Evolutionary conservation across 371 early-diverging fungal species (phyloP), one percentile per base, ranked within the genome.

Genomic region (Circinella minor): DNA sequence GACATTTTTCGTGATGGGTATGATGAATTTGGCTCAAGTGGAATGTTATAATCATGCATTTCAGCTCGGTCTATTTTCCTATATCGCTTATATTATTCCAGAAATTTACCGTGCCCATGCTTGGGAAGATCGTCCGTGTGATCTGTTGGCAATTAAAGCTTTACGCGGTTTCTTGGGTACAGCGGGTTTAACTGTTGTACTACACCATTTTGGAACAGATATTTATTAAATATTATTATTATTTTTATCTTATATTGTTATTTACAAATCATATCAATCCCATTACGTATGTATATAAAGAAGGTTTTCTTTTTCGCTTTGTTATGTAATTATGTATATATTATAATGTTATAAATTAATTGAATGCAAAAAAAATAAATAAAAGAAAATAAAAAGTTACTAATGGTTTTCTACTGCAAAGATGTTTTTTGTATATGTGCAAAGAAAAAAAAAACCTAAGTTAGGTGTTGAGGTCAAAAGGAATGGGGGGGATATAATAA

Each of bases 1-100:
- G 72, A 72, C 72, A n/a, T 67, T 72, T 37, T 62, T 72, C 18
- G 54, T 72, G 18, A 72, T 72, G 72, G 72, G 72, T 4, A 57
- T 72, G 51, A 72, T 72, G 72, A 72, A 72, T 55, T 55, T 72
- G 18, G 63, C 65, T 15, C 66, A 68, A 11, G 72, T 72, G 5
- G 68, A 63, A 11, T 61, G 65, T 39, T 67, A 67, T 37, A 65
- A 36, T 17, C 72, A 72, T 49, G 72, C 72, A 14, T 37, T 67
- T 17, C 72, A 72, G 54, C 63, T 72, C 11, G 72, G 72, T 59
- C 49, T 72, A 3, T 72, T 67, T 48, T 64, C 68, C 20, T 72
- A 63, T 60, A 64, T 67, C 46, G 72, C 68, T 4, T 68, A 59
- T 64, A 17, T 51, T 27, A 54, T 67, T 55, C 72, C 72, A 7